Evolutionary conservation across 2,329 filamentous ascomycete genomes (phyloP).

Genomic region (Diaporthe citrichinensis): DNA sequence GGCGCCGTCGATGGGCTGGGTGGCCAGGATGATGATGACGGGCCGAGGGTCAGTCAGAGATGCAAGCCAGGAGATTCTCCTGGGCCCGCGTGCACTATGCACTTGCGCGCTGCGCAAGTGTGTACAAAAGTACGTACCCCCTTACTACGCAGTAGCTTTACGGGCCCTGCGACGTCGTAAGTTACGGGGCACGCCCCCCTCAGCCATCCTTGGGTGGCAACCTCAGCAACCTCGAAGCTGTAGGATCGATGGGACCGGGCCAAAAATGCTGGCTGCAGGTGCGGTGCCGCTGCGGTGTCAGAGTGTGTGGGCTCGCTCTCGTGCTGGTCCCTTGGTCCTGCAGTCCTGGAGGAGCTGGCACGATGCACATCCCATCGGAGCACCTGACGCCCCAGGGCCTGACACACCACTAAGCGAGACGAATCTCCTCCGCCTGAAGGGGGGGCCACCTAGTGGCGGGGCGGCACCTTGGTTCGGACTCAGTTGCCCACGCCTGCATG

Average conservation of each 20-base stretch:
- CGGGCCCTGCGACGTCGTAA: slow-evolving; percentile 37
- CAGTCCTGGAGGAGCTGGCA: slow-evolving; percentile 30
- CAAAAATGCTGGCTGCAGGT: slow-evolving; percentile 9
- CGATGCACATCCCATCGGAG: slow-evolving; percentile 35
- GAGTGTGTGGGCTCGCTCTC: slow-evolving; percentile 24
- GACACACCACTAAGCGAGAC: slow-evolving; percentile 36
- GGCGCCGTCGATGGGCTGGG: slow-evolving; percentile 23
- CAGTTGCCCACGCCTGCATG: slow-evolving; percentile 25
- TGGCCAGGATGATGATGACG: slow-evolving; percentile 16
- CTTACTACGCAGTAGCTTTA: slow-evolving; percentile 33
- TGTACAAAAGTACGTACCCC: slow-evolving; percentile 23
- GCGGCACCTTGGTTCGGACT: slow-evolving; percentile 27
- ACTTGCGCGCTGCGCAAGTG: not conserved
- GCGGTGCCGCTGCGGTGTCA: slow-evolving; percentile 19
- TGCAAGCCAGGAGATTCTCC: slow-evolving; percentile 33
- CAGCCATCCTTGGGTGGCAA: slow-evolving; percentile 26
- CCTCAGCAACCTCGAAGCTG: slow-evolving; percentile 34
- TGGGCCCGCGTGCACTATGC: slow-evolving; percentile 32
- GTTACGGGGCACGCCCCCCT: slow-evolving; percentile 37
- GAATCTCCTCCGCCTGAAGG: slow-evolving; percentile 15
- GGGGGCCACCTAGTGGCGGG: slow-evolving; percentile 23
- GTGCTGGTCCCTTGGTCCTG: slow-evolving; percentile 30
- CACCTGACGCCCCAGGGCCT: slow-evolving; percentile 36
- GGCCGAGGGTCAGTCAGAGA: slow-evolving; percentile 34
- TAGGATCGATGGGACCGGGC: slow-evolving; percentile 23